Percentiles rank a stretch among this genome's conserved stretches.
Conservation (phyloP, 2,329 filamentous ascomycete species). For the Phialophora macrospora region DNA sequence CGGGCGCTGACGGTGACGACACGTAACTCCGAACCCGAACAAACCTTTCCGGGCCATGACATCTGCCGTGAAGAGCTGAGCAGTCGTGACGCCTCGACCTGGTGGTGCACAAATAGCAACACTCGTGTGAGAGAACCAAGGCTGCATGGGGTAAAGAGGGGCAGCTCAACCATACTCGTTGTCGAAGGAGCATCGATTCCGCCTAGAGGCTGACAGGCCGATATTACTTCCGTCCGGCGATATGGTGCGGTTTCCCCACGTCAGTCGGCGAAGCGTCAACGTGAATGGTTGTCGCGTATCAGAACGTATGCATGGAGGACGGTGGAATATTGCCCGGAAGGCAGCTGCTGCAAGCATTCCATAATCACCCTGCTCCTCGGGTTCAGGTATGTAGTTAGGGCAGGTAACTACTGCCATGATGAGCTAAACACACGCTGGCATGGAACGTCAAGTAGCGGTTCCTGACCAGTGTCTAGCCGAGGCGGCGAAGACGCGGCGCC, state of each 20-base stretch:
- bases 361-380: neutral
- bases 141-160: conserved; percentile 9
- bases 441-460: neutral
- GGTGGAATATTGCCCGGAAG: neutral
- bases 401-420: conserved; percentile 9
- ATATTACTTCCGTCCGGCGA: neutral
- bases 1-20: conserved; percentile 31
- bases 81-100: conserved; percentile 1
- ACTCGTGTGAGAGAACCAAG: conserved; percentile 4
- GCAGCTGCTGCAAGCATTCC: conserved; percentile 1
- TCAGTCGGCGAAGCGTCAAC: neutral
- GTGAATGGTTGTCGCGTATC: conserved; percentile 20
- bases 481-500: neutral
- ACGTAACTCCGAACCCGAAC: conserved; percentile 14
- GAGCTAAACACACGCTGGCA: neutral
- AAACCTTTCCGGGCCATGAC: neutral
- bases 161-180: conserved; percentile 7
- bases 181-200: conserved; percentile 6
- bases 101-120: conserved; percentile 4
- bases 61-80: neutral
- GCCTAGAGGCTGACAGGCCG: neutral
- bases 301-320: neutral
- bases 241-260: neutral
- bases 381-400: neutral
- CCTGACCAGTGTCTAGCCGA: neutral